Evolutionary conservation across 2,329 filamentous ascomycete genomes (phyloP), one percentile per base, ranked within the genome.

Genomic region (Harringtonia lauricola): DNA sequence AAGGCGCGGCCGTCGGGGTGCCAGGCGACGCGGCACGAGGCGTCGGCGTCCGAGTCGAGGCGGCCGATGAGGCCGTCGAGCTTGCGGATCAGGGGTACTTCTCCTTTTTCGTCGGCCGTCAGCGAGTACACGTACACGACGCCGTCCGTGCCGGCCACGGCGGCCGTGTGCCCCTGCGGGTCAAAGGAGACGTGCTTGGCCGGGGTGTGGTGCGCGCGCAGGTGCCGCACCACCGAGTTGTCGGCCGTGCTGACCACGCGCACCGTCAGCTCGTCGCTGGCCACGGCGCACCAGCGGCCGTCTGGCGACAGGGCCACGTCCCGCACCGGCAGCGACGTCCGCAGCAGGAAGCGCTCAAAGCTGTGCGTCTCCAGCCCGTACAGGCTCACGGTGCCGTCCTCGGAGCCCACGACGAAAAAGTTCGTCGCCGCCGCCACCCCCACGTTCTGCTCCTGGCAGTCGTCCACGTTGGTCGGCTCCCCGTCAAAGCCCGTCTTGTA

Each of bases 1-100:
- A 98, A 94, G 3, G 89, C 86, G 52, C 86, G 78, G 18, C 92
- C 90, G 58, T 96, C 90, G 0, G 94, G 94, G 64, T 96, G 92
- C 92, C 92, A 98, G 1, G 79, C 76, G 7, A 83, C 79, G 55
- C 74, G 75, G 4, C 86, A 82, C 50, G 81, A 88, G 7, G 77
- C 72, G 48, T 94, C 85, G 2, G 81, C 74, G 36, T 92, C 86
- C 1, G 79, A 74, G 46, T 95, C 89, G 3, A 90, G 62, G 17
- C 75, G 74, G 48, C 80, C 82, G 52, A 96, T 92, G 52, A 95
- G 67, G 1, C 88, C 89, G 54, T 95, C 88, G 9, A 98, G 70
- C 59, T 86, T 88, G 51, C 79, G 81, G 42, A 95, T 72, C 47
- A 96, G 68, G 90, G 89, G 29, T 49, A 44, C 38, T 22, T 33